Evolutionary conservation across 1,139 yeast genomes (phyloP), one percentile per base, ranked within the genome.

Genomic region (Entelexis sorbosivorans): DNA sequence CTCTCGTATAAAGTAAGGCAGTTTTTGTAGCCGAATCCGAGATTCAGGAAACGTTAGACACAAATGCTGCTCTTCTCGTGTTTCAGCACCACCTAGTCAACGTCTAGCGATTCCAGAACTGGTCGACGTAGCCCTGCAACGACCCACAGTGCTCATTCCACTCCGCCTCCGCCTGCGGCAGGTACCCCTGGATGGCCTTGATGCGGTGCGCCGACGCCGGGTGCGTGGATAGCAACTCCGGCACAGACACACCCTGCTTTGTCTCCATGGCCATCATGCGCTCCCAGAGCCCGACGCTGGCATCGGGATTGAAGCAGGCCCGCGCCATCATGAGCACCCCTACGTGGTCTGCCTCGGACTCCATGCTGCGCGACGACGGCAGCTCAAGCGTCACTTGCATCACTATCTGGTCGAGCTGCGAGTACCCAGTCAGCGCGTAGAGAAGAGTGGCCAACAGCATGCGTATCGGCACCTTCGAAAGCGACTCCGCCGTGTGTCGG

Each of bases 311-410:
- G 65, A 74, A 91, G 64, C 99, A 93, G 42, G 95, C 95, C 55
- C 79, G 72, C 2, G 96, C 79, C 95, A 91, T 84, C 58, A 89
- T 73, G 78, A 87, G 84, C 56, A 93, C 72, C 0, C 99, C 99
- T 38, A 91, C 89, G 60, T 81, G 81, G 64, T 91, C 98, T 0
- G 98, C 98, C 65, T 91, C 98, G 0, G 88, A 77, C 66, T 91
- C 99, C 95, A 86, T 86, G 58, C 79, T 87, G 61, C 98, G 73
- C 1, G 94, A 82, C 0, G 94, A 85, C 0, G 96, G 96, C 76
- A 82, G 76, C 57, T 78, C 76, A 45, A 89, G 66, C 29, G 81
- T 65, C 0, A 88, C 75, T 31, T 75, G 74, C 22, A 84, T 69
- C 36, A 87, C 61, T 44, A 82, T 59, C 51, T 76, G 74, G 60